Percentiles rank a stretch among this genome's conserved stretches.
Conservation (phyloP, 805 yeast species). For the Myxozyma vanderwaltii region DNA sequence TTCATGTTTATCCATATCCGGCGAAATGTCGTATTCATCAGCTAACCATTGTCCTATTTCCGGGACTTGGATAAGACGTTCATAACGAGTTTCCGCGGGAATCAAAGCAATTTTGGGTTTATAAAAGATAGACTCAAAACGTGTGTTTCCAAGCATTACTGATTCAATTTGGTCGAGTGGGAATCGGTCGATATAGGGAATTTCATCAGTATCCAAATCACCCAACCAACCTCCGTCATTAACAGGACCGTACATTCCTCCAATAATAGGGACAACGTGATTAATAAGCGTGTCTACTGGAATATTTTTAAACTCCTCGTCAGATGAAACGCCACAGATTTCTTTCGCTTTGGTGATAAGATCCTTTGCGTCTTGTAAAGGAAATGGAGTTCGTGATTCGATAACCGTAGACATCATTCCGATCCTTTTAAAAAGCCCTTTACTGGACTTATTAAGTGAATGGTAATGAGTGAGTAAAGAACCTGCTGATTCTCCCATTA, state of each 20-base stretch:
- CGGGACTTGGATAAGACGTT: constrained; percentile 19
- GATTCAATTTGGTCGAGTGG: constrained; percentile 31
- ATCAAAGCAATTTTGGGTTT: constrained; percentile 22
- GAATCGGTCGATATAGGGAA: constrained; percentile 21
- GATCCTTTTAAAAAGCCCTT: constrained; percentile 34
- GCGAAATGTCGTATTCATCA: constrained; percentile 15
- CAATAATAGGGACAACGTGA: constrained; percentile 34
- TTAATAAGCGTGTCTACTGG: constrained; percentile 37
- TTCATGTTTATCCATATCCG: constrained; percentile 3
- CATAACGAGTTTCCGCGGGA: constrained; percentile 18
- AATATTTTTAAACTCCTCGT: constrained; percentile 32
- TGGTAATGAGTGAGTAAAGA: constrained; percentile 49
- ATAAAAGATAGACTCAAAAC: constrained; percentile 36
- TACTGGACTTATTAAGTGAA: constrained; percentile 28
- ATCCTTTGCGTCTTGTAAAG: constrained; percentile 33
- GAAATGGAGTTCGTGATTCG: constrained; percentile 34
- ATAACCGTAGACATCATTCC: constrained; percentile 40
- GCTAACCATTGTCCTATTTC: constrained; percentile 18
- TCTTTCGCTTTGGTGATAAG: constrained; percentile 28
- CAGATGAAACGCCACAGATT: constrained; percentile 24
- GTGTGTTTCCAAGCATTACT: constrained; percentile 39
- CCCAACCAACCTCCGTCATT: constrained; percentile 39
- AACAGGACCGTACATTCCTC: constrained; percentile 37
- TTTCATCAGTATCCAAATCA: not conserved
- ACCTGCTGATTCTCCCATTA: constrained; percentile 55